Conservation (phyloP, 2,329 filamentous ascomycete genomes). For the Ceratocystiopsis sp. region DNA sequence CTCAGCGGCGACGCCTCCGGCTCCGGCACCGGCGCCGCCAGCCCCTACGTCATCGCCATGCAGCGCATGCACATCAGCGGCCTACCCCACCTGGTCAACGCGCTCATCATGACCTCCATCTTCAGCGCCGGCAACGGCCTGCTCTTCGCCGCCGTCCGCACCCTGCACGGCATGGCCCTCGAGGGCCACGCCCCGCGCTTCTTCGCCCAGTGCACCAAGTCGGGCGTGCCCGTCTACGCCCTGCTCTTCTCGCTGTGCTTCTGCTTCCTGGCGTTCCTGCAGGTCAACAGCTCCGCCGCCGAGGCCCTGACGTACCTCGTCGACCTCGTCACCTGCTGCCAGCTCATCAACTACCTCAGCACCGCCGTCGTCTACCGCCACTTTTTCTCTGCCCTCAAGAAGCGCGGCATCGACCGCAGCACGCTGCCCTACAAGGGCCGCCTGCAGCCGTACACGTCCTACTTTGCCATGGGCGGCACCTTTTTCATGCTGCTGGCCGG, state of each 20-base stretch:
- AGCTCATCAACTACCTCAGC: conserved; percentile 39
- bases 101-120: conserved; percentile 39
- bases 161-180: conserved; percentile 41
- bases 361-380: conserved; percentile 40
- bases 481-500: conserved; percentile 6
- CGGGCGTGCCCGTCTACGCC: conserved; percentile 47
- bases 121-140: conserved; percentile 46
- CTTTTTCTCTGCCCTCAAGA: conserved; percentile 37
- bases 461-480: conserved; percentile 9
- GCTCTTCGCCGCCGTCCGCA: conserved; percentile 42
- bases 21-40: conserved; percentile 33
- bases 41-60: conserved; percentile 38
- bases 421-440: conserved; percentile 38
- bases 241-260: conserved; percentile 41
- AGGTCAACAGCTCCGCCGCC: conserved; percentile 35
- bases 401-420: conserved; percentile 34
- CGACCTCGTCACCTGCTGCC: conserved; percentile 42
- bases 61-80: conserved; percentile 33
- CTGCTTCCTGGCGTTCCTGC: conserved; percentile 45
- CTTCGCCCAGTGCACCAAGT: conserved; percentile 34
- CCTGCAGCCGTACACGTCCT: conserved; percentile 11
- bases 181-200: conserved; percentile 36
- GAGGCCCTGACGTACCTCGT: conserved; percentile 44
- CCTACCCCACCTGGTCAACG: conserved; percentile 44
- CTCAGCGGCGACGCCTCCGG: conserved; percentile 29